Percentiles rank a stretch among this genome's conserved stretches.
These are phyloP conservation scores for Xylaria nigripes DNA, from an alignment of 495 filamentous ascomycete genomes.

Conservation along the genomic window DNA sequence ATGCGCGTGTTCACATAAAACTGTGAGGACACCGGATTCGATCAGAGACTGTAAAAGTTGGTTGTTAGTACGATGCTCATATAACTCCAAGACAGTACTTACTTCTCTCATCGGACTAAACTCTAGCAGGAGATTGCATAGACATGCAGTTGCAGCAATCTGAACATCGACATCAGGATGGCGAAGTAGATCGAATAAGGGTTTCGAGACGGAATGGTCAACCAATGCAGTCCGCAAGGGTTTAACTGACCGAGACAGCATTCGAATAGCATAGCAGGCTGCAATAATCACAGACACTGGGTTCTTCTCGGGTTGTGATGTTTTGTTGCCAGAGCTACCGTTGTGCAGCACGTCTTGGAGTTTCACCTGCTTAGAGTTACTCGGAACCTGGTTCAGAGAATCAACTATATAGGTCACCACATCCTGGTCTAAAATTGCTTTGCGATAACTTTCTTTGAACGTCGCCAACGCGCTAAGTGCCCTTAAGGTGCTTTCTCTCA, in stretches of 20 bases:
- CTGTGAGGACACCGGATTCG: constrained; percentile 64
- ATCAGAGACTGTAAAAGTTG: constrained; percentile 51
- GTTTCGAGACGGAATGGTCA: constrained; percentile 72
- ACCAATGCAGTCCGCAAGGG: constrained; percentile 78
- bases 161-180: constrained; percentile 74
- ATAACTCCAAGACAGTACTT: constrained; percentile 23
- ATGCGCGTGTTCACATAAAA: constrained; percentile 77
- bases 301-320: constrained; percentile 29
- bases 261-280: constrained; percentile 70
- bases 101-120: constrained; percentile 88
- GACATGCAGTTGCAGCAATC: constrained; percentile 70
- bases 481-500: constrained; percentile 68
- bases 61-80: constrained; percentile 21
- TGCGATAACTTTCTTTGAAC: constrained; percentile 77
- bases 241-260: constrained; percentile 74
- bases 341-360: constrained; percentile 9
- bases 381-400: constrained; percentile 57
- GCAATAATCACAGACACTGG: constrained; percentile 64
- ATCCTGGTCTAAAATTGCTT: constrained; percentile 72
- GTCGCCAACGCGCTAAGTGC: constrained; percentile 70
- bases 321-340: constrained; percentile 14
- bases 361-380: constrained; percentile 15
- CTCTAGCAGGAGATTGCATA: constrained; percentile 77
- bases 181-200: constrained; percentile 66
- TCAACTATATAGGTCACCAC: constrained; percentile 74